Base-by-base conservation (phyloP, 2,329 filamentous ascomycete species). In the Stromatinia cepivora region DNA sequence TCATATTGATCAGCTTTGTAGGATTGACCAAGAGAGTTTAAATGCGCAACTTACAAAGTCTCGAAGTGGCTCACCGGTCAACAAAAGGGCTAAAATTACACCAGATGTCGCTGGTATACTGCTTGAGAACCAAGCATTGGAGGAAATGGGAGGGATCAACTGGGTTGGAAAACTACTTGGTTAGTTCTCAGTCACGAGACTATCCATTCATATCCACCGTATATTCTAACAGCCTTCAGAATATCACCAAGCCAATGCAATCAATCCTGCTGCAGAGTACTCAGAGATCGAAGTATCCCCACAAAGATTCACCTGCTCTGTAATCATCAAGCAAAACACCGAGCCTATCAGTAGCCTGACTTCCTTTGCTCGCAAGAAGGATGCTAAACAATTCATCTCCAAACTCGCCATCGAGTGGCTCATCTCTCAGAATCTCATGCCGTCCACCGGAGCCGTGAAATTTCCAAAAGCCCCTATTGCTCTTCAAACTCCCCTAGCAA, bases 341-440 rank as follows among this genome's bases (percentile, higher is more conserved):
- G 52, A 57, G 9, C 28, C 59, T 4, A 20, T 66, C 17, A 59
- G 36, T 1, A 50, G 28, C 4, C 10, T 28, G 28, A 9, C 53
- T 15, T 28, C 45, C 15, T 69, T 69, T 39, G 20, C 25, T 20
- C 42, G 66, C 36, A 79, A 79, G 71, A 79, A 79, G 67, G 64
- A 69, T 10, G 77, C 78, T 0, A 79, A 78, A 61, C 73, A 75
- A 36, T 75, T 72, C 58, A 76, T 76, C 1, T 75, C 77, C 15
- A 79, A 78, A 70, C 71, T 73, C 31, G 77, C 77, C 6, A 71
- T 78, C 53, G 75, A 77, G 52, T 79, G 75, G 75, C 71, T 79
- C 0, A 73, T 78, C 10, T 67, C 69, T 4, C 73, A 77, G 46
- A 73, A 74, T 1, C 70, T 71, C 59, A 77, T 79, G 76, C 75